A percentile compares a stretch with the other conserved stretches of the same genome.
phyloP scores from a whole-genome alignment of 257 asterid genomes.

The Nicotiana benthamiana region DNA sequence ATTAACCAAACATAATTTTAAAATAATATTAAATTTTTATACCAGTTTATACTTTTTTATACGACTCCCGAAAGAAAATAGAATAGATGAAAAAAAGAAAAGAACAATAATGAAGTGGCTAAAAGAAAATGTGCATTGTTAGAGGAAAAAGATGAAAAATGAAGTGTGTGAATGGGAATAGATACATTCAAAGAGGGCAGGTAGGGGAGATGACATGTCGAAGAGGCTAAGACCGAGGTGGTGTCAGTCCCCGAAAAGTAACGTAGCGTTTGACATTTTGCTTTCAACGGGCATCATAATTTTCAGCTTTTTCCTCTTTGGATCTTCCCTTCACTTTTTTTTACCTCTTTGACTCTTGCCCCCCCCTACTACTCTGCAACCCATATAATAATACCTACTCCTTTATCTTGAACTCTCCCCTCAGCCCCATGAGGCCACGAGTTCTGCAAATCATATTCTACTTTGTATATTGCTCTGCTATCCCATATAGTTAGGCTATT shows the following conservation, averaged over 20 bases:
- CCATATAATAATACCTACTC: background rate
- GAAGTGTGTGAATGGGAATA: background rate
- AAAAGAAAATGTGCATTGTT: too few relatives aligned
- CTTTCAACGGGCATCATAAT: conserved; percentile 75
- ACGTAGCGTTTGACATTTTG: conserved; percentile 87
- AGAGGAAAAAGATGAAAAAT: background rate
- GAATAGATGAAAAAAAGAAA: too few relatives aligned
- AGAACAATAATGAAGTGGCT: too few relatives aligned
- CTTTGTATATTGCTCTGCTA: too few relatives aligned
- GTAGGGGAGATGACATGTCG: conserved; percentile 32
- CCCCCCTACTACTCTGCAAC: background rate
- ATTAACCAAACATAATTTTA: too few relatives aligned
- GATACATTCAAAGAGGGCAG: background rate
- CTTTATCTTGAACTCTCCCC: background rate
- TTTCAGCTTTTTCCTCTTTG: conserved; percentile 21
- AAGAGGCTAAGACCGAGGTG: conserved; percentile 20
- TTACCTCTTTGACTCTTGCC: conserved; percentile 30
- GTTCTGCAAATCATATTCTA: too few relatives aligned
- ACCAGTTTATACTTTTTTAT: too few relatives aligned
- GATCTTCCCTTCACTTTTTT: conserved; percentile 12
- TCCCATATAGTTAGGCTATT: too few relatives aligned
- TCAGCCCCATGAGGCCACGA: background rate
- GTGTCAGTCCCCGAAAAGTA: conserved; percentile 37
- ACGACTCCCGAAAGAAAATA: too few relatives aligned
- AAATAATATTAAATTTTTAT: too few relatives aligned